phyloP scores from a whole-genome alignment of 371 early-diverging fungal genomes.

The Syncephalastrum monosporum region DNA sequence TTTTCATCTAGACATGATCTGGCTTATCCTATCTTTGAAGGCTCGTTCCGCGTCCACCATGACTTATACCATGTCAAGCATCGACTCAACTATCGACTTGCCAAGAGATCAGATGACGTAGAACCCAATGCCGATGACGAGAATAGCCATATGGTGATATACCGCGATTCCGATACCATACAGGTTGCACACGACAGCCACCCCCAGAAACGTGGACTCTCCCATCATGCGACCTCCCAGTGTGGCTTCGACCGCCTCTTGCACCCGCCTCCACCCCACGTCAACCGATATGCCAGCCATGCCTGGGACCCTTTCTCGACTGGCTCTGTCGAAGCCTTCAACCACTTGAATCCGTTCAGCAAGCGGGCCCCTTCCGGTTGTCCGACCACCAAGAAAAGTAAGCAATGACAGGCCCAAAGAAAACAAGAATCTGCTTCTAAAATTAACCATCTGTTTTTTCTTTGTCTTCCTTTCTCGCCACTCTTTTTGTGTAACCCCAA shows the following conservation, averaged over 20 bases:
- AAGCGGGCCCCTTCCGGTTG: slow-evolving; percentile 44
- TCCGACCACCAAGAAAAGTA: slow-evolving; percentile 43
- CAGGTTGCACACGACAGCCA: background rate
- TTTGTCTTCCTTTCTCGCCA: background rate
- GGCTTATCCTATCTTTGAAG: slow-evolving; percentile 58
- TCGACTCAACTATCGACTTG: slow-evolving; percentile 52
- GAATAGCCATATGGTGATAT: slow-evolving; percentile 56
- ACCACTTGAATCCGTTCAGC: slow-evolving; percentile 8
- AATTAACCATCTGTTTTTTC: background rate
- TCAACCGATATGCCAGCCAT: slow-evolving; percentile 3
- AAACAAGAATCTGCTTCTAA: background rate
- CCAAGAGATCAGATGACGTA: slow-evolving; percentile 65
- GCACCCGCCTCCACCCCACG: background rate
- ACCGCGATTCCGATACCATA: slow-evolving; percentile 68
- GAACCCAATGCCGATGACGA: slow-evolving; percentile 12
- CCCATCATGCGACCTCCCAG: background rate
- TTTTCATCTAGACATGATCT: slow-evolving; percentile 20
- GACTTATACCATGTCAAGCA: slow-evolving; percentile 69
- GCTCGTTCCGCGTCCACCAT: slow-evolving; percentile 57
- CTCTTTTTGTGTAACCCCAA: slow-evolving; percentile 1
- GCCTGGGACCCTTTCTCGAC: too few relatives aligned
- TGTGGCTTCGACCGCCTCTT: slow-evolving; percentile 37
- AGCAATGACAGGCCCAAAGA: slow-evolving; percentile 5
- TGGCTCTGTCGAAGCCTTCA: too few relatives aligned
- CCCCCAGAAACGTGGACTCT: too few relatives aligned